A percentile compares a stretch with the other conserved stretches of the same genome.
Conservation (phyloP, 1,284 basidiomycete genomes). For the Moesziomyces sp. region DNA sequence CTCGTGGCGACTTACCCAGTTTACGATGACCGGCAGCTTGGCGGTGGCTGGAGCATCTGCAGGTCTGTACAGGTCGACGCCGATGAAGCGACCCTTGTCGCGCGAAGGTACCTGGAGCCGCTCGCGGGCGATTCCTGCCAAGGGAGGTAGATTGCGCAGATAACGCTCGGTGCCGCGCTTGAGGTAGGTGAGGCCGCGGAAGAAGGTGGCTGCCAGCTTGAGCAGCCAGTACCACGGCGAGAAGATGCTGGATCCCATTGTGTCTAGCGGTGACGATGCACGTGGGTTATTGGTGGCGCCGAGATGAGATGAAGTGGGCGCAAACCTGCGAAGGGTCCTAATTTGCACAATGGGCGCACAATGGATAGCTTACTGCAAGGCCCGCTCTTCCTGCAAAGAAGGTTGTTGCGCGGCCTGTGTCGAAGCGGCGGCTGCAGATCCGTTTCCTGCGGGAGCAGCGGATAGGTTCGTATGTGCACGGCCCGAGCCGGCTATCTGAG, state of each 20-base stretch:
- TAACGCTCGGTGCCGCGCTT: conserved; percentile 26
- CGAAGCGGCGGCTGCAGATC: too few species aligned
- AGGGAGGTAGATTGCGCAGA: conserved; percentile 24
- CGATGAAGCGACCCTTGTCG: conserved; percentile 32
- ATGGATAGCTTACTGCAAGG: too few species aligned
- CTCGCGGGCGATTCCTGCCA: conserved; percentile 14
- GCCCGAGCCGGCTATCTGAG: too few species aligned
- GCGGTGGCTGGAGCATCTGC: conserved; percentile 4
- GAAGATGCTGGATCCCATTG: conserved; percentile 28
- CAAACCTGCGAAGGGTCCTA: too few species aligned
- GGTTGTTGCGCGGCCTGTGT: too few species aligned
- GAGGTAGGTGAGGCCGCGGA: conserved; percentile 12
- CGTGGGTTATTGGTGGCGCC: too few species aligned
- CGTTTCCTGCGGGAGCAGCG: too few species aligned
- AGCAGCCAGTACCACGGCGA: conserved; percentile 39
- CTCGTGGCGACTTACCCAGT: conserved; percentile 13
- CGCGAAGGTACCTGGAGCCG: conserved; percentile 31
- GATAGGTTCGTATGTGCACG: too few species aligned
- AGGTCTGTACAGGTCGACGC: conserved; percentile 38
- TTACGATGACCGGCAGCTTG: conserved; percentile 32
- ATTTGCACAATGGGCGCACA: too few species aligned
- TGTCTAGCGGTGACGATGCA: not conserved
- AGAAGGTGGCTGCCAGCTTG: conserved; percentile 24
- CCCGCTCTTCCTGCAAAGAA: too few species aligned
- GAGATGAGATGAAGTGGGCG: too few species aligned